Percentiles rank a stretch among this genome's conserved stretches.
Evolutionary conservation across 306 rosid genomes (phyloP).

Genomic region (Prosopis cineraria): DNA sequence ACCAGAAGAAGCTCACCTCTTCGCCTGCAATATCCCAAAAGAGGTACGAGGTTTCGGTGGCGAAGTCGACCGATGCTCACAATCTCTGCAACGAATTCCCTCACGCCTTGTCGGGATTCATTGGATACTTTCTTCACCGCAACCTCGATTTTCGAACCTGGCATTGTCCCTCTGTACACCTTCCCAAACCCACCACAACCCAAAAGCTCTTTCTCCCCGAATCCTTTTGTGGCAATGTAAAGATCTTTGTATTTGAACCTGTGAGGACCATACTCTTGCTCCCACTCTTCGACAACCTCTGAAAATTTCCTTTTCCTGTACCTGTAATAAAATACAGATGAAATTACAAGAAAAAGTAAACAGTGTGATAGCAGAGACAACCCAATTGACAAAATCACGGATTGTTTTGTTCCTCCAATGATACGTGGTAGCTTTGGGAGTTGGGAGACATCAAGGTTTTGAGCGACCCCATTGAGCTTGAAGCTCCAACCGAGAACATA

Average conservation of each 20-base stretch:
- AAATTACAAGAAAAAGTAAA: conserved; percentile 28
- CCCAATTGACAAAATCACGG: conserved; percentile 24
- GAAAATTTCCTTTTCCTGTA: conserved; percentile 33
- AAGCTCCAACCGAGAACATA: conserved; percentile 75
- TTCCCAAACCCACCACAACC: conserved; percentile 74
- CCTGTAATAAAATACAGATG: conserved; percentile 25
- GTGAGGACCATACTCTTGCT: conserved; percentile 60
- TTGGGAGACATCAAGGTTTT: conserved; percentile 38
- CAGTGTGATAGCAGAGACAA: conserved; percentile 26
- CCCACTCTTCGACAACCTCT: conserved; percentile 70
- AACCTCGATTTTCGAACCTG: conserved; percentile 45
- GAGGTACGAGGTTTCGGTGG: conserved; percentile 59
- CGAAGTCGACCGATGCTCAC: conserved; percentile 66
- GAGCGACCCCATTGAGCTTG: conserved; percentile 47
- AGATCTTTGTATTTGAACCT: conserved; percentile 60
- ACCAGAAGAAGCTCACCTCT: conserved; percentile 48
- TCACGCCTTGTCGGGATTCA: conserved; percentile 69
- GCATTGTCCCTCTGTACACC: conserved; percentile 57
- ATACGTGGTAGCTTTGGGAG: conserved; percentile 56
- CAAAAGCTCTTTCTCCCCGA: conserved; percentile 49
- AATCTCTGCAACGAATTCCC: conserved; percentile 64
- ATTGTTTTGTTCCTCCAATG: conserved; percentile 2
- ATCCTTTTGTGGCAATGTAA: conserved; percentile 61
- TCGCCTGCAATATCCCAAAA: conserved; percentile 65
- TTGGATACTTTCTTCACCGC: conserved; percentile 67